A percentile compares a stretch with the other conserved stretches of the same genome.
These are phyloP conservation scores for Cutaneotrichosporon dermatis DNA, from an alignment of 1,284 basidiomycete genomes.

Conservation along the genomic window DNA sequence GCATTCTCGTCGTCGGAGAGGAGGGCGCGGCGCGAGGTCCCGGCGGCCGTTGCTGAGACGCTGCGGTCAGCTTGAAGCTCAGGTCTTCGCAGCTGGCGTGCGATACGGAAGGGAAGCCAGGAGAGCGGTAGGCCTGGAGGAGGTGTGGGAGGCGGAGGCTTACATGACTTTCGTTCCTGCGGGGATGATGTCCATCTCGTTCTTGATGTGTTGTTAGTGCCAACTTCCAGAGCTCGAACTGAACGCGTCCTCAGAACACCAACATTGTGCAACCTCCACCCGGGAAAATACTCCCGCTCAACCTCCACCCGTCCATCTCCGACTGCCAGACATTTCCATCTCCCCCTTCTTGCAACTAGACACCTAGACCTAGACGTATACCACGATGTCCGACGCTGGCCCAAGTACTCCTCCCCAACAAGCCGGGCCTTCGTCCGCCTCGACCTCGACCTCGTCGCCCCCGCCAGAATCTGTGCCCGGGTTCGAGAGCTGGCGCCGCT, in stretches of 20 bases:
- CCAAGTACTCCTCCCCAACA: too few relatives aligned
- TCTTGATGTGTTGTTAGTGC: too few relatives aligned
- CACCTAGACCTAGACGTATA: background rate
- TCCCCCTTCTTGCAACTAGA: background rate
- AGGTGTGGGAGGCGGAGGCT: too few relatives aligned
- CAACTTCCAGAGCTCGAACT: too few relatives aligned
- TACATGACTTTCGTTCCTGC: conserved; percentile 10
- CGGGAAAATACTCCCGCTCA: background rate
- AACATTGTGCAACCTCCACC: too few relatives aligned
- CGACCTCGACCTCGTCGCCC: background rate
- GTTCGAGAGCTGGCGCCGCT: conserved; percentile 48
- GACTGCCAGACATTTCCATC: background rate
- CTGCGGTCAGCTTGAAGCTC: conserved; percentile 23
- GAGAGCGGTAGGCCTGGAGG: too few relatives aligned
- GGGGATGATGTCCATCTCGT: conserved; percentile 10
- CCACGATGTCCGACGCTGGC: background rate
- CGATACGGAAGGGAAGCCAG: too few relatives aligned
- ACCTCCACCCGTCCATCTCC: background rate
- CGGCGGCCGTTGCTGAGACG: conserved; percentile 25
- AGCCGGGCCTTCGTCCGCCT: too few relatives aligned
- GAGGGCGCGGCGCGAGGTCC: conserved; percentile 22
- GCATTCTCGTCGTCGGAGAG: conserved; percentile 30
- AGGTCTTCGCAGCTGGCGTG: too few relatives aligned
- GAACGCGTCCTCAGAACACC: too few relatives aligned
- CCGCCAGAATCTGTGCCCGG: conserved; percentile 14